These are phyloP conservation scores for Neurospora sp. DNA, from an alignment of 495 filamentous ascomycete species.

Conservation along the genomic window DNA sequence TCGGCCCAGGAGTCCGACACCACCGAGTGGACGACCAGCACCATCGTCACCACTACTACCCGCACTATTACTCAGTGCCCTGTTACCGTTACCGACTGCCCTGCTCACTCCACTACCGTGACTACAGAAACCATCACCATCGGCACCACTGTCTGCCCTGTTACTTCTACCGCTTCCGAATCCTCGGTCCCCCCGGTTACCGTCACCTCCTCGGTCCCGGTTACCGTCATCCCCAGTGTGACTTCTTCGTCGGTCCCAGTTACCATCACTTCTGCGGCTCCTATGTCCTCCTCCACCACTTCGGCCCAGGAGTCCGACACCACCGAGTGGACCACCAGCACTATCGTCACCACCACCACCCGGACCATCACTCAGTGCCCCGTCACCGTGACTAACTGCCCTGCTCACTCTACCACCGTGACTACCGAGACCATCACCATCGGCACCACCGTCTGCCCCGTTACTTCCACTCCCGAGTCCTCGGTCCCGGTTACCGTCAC, in stretches of 20 bases:
- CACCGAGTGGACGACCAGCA: slow-evolving; percentile 39
- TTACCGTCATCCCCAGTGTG: neutral
- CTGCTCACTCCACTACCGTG: slow-evolving; percentile 39
- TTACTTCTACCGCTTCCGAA: neutral
- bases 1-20: neutral
- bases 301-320: neutral
- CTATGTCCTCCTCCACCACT: neutral
- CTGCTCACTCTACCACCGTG: slow-evolving; percentile 39
- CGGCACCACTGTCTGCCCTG: slow-evolving; percentile 44
- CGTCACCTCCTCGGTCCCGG: neutral
- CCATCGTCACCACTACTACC: slow-evolving; percentile 46
- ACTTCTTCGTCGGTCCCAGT: neutral
- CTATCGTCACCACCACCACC: slow-evolving; percentile 46
- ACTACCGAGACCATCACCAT: slow-evolving; percentile 44
- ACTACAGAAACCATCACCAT: slow-evolving; percentile 44
- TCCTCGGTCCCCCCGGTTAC: neutral
- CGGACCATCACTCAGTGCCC: slow-evolving; percentile 49
- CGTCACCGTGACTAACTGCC: slow-evolving; percentile 45
- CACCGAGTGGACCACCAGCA: slow-evolving; percentile 39
- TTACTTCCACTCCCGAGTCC: neutral
- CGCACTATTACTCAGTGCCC: slow-evolving; percentile 49
- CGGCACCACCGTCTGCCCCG: slow-evolving; percentile 44
- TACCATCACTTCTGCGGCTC: slow-evolving; percentile 1
- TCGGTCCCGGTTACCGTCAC: neutral
- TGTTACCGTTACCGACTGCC: slow-evolving; percentile 45